phyloP scores from a whole-genome alignment of 2,329 filamentous ascomycete species.

The Colletotrichum tropicicola region DNA sequence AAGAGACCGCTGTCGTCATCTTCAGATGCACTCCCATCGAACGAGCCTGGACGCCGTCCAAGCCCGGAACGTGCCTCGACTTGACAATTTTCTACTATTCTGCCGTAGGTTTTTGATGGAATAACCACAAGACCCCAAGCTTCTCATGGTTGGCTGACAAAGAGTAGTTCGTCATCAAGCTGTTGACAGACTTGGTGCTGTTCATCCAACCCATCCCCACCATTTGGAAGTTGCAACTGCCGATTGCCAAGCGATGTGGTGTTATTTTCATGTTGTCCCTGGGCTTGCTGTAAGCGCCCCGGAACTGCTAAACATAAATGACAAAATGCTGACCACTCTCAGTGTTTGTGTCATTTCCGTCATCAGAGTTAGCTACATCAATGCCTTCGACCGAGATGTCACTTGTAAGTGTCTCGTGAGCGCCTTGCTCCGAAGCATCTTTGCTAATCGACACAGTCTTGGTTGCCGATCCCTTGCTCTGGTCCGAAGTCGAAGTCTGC shows the following conservation, averaged over 20 bases:
- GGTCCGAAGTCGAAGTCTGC: slow-evolving; percentile 41
- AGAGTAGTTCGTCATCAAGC: slow-evolving; percentile 42
- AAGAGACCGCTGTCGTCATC: slow-evolving; percentile 27
- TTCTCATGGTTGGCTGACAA: not conserved
- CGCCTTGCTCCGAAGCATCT: not conserved
- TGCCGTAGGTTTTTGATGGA: not conserved
- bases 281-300: slow-evolving; percentile 35
- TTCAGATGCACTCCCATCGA: slow-evolving; percentile 31
- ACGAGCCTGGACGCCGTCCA: slow-evolving; percentile 28
- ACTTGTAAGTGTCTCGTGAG: slow-evolving; percentile 34
- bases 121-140: not conserved
- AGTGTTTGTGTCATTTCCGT: slow-evolving; percentile 38
- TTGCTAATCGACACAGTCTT: slow-evolving; percentile 31
- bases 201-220: slow-evolving; percentile 48
- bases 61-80: slow-evolving; percentile 35
- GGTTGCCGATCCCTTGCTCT: slow-evolving; percentile 38
- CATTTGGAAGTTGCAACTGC: slow-evolving; percentile 45
- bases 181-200: slow-evolving; percentile 45
- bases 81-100: slow-evolving; percentile 36
- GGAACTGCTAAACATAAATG: not conserved
- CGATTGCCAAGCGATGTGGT: slow-evolving; percentile 37
- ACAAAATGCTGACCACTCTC: not conserved
- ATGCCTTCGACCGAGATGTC: slow-evolving; percentile 34
- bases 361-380: slow-evolving; percentile 38
- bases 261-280: slow-evolving; percentile 39